These are phyloP conservation scores for Parsonsia alboflavescens DNA, from an alignment of 257 asterid genomes.

Conservation along the genomic window DNA sequence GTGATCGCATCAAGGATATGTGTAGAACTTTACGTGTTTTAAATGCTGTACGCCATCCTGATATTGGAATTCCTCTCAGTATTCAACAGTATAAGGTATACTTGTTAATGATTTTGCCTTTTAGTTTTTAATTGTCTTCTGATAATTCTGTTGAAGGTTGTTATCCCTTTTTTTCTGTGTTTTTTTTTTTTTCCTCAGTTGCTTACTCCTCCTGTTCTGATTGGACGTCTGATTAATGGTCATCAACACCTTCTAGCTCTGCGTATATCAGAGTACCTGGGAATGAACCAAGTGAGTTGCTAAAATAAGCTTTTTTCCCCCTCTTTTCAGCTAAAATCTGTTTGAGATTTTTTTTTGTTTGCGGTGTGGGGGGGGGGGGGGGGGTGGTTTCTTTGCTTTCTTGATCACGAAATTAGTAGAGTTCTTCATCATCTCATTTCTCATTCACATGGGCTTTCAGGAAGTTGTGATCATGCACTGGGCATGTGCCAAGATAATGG, in stretches of 20 bases:
- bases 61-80: constrained; percentile 87
- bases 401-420: no score
- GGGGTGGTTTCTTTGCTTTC: no score
- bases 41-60: constrained; percentile 76
- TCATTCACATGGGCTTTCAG: constrained; percentile 34
- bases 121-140: constrained; percentile 9
- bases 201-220: constrained; percentile 83
- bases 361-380: no score
- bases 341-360: no score
- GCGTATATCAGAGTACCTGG: constrained; percentile 81
- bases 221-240: constrained; percentile 87
- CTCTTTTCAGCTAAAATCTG: no score
- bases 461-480: constrained; percentile 94
- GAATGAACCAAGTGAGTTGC: constrained; percentile 68
- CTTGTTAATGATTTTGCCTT: constrained; percentile 14
- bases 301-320: background rate
- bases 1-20: constrained; percentile 82
- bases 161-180: constrained; percentile 9
- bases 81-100: constrained; percentile 89
- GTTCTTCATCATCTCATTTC: constrained; percentile 7
- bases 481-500: constrained; percentile 80
- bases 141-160: constrained; percentile 9
- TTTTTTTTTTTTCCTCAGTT: constrained; percentile 41
- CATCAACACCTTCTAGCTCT: constrained; percentile 77
- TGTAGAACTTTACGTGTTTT: constrained; percentile 75